These are phyloP conservation scores for Podospora anserina DNA, from an alignment of 495 filamentous ascomycete species.

Conservation along the genomic window DNA sequence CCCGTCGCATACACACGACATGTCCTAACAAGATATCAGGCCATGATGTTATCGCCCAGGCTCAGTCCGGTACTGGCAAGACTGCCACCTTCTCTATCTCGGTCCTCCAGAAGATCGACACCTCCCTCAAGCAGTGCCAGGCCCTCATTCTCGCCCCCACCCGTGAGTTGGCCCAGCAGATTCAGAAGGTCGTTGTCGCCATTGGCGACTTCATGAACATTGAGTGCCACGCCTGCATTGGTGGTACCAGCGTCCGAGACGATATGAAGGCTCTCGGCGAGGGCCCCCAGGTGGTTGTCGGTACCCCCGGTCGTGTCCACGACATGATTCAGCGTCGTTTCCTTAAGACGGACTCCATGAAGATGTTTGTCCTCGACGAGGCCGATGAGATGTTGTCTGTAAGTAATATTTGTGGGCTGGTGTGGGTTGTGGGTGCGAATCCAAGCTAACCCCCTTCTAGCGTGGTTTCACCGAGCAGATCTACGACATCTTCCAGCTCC, in stretches of 20 bases:
- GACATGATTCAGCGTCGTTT: constrained; percentile 99
- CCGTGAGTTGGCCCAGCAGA: constrained; percentile 95
- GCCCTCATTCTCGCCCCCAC: constrained; percentile 97
- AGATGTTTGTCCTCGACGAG: constrained; percentile 98
- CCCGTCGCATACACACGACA: background rate
- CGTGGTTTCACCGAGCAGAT: constrained; percentile 98
- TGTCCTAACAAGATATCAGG: constrained; percentile 50
- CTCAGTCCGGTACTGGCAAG: constrained; percentile 98
- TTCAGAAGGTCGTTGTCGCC: constrained; percentile 95
- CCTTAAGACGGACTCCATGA: constrained; percentile 90
- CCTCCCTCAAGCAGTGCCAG: constrained; percentile 79
- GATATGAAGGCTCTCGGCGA: constrained; percentile 97
- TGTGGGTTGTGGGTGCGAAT: background rate
- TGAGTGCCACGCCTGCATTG: constrained; percentile 98
- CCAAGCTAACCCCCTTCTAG: constrained; percentile 44
- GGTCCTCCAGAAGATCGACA: constrained; percentile 91
- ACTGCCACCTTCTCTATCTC: constrained; percentile 98
- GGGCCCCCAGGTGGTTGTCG: constrained; percentile 93
- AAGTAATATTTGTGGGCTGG: constrained; percentile 37
- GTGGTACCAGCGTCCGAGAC: constrained; percentile 93
- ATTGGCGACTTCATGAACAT: constrained; percentile 99
- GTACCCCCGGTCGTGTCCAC: constrained; percentile 90
- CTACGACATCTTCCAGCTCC: constrained; percentile 97
- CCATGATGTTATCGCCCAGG: constrained; percentile 98
- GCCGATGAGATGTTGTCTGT: constrained; percentile 89